Conservation (phyloP, 1,284 basidiomycete genomes). For the Austropuccinia psidii region DNA sequence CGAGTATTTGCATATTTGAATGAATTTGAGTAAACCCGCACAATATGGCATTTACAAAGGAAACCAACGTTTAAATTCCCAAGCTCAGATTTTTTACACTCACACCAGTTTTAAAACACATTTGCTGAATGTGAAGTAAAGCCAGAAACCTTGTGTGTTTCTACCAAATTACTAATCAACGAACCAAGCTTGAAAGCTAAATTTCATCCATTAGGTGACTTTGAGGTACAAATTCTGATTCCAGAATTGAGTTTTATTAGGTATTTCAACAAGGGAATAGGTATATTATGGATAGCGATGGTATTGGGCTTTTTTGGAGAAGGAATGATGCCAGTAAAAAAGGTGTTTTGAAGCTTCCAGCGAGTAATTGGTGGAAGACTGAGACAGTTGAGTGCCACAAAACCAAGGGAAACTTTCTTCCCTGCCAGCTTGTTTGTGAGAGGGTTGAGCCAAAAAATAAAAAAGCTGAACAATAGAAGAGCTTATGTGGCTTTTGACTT, state of each 20-base stretch:
- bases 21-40: background rate
- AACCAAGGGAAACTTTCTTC: background rate
- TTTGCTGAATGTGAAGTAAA: conserved; percentile 6
- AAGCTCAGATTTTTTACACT: too few species aligned
- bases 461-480: background rate
- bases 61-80: too few species aligned
- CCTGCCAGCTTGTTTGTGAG: conserved; percentile 13
- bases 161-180: conserved; percentile 1
- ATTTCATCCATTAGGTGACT: background rate
- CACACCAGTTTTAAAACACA: background rate
- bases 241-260: background rate
- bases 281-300: background rate
- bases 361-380: background rate
- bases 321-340: conserved; percentile 3
- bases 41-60: too few species aligned
- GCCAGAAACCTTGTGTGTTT: conserved; percentile 1
- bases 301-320: background rate
- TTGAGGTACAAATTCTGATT: background rate
- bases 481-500: too few species aligned
- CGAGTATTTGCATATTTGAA: background rate
- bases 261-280: background rate
- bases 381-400: conserved; percentile 15
- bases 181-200: background rate
- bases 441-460: conserved; percentile 23
- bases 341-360: background rate